Conservation (phyloP, 345 rosid species). For the Psidium friedrichsthalianum region DNA sequence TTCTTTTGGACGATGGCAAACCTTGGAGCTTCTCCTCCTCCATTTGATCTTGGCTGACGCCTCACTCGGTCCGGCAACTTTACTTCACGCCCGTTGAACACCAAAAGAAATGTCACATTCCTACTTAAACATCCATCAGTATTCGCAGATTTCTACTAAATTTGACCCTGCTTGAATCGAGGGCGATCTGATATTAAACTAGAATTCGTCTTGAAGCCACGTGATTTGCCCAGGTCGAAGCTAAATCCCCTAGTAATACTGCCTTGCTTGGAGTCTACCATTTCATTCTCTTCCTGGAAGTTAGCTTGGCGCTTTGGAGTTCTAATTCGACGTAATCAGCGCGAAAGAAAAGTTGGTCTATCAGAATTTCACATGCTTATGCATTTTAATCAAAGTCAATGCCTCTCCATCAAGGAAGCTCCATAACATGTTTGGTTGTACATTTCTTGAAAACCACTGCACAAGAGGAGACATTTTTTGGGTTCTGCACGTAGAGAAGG, state of each 20-base stretch:
- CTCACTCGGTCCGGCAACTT: background rate
- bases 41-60: background rate
- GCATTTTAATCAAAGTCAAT: background rate
- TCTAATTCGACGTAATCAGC: background rate
- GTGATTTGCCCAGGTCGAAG: background rate
- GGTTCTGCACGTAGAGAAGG: background rate
- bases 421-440: background rate
- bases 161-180: background rate
- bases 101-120: background rate
- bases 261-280: background rate
- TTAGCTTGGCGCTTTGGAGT: background rate
- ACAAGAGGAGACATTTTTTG: background rate
- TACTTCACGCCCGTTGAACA: background rate
- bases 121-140: background rate
- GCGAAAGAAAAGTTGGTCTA: background rate
- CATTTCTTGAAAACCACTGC: background rate
- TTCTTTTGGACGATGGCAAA: background rate
- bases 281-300: background rate
- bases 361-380: background rate
- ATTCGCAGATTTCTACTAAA: background rate
- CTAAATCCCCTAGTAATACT: background rate
- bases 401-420: background rate
- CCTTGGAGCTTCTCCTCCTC: background rate
- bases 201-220: background rate
- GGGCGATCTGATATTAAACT: background rate